Evolutionary conservation across 2,329 filamentous ascomycete species (phyloP), one percentile per base, ranked within the genome.

Genomic region (Epichloe coenophiala): DNA sequence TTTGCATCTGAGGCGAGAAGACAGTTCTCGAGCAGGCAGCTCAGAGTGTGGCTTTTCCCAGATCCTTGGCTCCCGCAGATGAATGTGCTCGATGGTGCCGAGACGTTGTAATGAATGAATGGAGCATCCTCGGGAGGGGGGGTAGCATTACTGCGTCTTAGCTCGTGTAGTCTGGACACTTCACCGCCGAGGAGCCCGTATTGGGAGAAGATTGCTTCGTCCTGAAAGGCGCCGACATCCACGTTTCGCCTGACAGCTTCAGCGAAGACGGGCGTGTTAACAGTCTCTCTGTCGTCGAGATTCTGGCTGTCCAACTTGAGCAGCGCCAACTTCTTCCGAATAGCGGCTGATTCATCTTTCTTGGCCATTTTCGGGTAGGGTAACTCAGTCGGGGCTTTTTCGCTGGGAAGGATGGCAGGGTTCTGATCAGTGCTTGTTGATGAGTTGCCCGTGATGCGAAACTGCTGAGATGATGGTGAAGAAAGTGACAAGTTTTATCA

Each of bases 41-140:
- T 74, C 1, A 82, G 65, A 0, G 77, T 80, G 53, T 84, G 79
- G 44, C 76, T 80, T 59, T 84, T 84, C 0, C 81, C 81, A 0
- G 76, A 80, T 1, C 80, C 80, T 53, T 84, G 80, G 19, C 76
- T 78, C 1, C 80, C 80, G 50, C 80, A 84, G 35, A 84, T 77
- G 62, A 84, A 84, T 4, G 71, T 68, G 15, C 78, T 82, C 0
- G 74, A 78, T 0, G 80, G 81, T 0, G 66, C 63, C 0, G 70
- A 57, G 2, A 75, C 64, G 48, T 76, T 76, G 60, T 71, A 70
- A 41, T 70, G 73, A 0, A 75, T 48, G 0, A 71, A 59, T 0
- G 59, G 58, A 23, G 63, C 62, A 1, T 42, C 51, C 41, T 8
- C 47, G 3, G n/a, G 4, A 12, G 11, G 31, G 27, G 3, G 2